Percentiles rank a stretch among this genome's conserved stretches.
Evolutionary conservation across 352 stramenopile genomes (phyloP).

Genomic region (Phytophthora hybrid): DNA sequence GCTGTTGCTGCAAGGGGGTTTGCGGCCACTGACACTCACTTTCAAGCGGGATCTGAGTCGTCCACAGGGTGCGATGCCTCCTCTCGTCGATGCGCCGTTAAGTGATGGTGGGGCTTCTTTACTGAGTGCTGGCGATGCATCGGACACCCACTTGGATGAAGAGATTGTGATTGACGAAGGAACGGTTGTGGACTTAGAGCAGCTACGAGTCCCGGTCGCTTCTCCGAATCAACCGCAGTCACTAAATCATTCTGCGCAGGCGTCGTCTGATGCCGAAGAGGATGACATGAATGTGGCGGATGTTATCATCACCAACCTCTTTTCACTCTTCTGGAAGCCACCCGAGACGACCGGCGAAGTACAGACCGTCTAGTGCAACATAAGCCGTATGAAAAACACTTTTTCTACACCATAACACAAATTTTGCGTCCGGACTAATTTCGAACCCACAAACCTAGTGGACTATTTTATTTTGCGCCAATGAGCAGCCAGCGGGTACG

Average conservation of each 20-base stretch:
- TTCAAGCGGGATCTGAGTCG: constrained; percentile 63
- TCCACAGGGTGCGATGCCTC: constrained; percentile 2
- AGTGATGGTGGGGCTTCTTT: constrained; percentile 17
- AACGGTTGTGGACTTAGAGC: constrained; percentile 31
- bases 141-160: constrained; percentile 55
- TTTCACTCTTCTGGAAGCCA: constrained; percentile 84
- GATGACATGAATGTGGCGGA: constrained; percentile 74
- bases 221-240: neutral
- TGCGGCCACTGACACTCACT: constrained; percentile 79
- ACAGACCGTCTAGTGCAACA: constrained; percentile 49
- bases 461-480: neutral
- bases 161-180: constrained; percentile 61
- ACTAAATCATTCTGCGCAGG: neutral
- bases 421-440: no score
- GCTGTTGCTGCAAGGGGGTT: constrained; percentile 78
- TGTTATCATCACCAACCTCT: constrained; percentile 87
- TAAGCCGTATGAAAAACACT: constrained; percentile 22
- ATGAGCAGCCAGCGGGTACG: constrained; percentile 8
- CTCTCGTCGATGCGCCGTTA: constrained; percentile 4
- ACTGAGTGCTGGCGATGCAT: constrained; percentile 12
- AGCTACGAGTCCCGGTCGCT: constrained; percentile 26
- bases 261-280: constrained; percentile 20
- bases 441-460: no score
- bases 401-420: constrained; percentile 2
- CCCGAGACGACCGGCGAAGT: constrained; percentile 46